These are phyloP conservation scores for Globisporangium carolinianum DNA, from an alignment of 352 stramenopile species.

Conservation along the genomic window DNA sequence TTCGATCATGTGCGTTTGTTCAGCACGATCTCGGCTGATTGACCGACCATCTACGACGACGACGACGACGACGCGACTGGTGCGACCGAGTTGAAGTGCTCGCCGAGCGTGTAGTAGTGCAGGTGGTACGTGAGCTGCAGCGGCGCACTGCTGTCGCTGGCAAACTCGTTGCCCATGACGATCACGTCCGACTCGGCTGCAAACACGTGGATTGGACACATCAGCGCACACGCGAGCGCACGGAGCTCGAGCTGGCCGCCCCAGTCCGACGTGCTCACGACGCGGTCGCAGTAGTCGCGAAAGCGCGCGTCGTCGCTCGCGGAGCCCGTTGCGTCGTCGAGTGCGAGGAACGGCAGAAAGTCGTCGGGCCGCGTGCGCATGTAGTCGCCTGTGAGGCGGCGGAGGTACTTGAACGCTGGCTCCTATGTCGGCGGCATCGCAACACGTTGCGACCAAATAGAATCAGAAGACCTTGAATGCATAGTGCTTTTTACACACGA, in stretches of 20 bases:
- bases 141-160: conserved; percentile 35
- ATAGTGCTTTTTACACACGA: no score
- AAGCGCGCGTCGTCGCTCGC: conserved; percentile 47
- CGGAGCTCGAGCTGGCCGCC: conserved; percentile 95
- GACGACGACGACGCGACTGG: neutral
- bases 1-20: no score
- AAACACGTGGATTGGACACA: conserved; percentile 91
- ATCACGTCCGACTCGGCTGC: conserved; percentile 82
- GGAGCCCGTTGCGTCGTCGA: conserved; percentile 33
- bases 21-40: no score
- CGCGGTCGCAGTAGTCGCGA: conserved; percentile 88
- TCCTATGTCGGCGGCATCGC: conserved; percentile 5
- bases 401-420: conserved; percentile 58
- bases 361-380: conserved; percentile 83
- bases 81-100: conserved; percentile 97
- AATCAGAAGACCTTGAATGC: neutral
- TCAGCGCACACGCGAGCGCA: conserved; percentile 83
- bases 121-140: conserved; percentile 94
- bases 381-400: conserved; percentile 66
- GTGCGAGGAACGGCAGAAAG: conserved; percentile 89
- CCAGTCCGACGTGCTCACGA: conserved; percentile 92
- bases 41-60: no score
- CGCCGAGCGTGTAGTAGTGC: conserved; percentile 98
- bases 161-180: conserved; percentile 86
- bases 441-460: neutral